phyloP scores from a whole-genome alignment of 345 rosid genomes.

The Gossypium australe region DNA sequence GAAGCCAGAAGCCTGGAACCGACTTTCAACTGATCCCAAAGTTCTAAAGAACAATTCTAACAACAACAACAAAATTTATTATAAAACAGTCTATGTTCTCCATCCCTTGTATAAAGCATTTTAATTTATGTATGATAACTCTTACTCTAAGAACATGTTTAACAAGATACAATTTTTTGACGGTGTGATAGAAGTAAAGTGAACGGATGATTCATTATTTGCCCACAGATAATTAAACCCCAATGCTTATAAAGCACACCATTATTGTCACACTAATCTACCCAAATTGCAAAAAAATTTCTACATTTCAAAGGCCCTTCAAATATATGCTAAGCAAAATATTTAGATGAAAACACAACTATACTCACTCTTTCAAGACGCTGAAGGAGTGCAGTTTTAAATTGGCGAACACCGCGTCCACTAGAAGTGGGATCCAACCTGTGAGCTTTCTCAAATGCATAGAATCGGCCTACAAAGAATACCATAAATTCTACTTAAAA shows the following conservation, averaged over 20 bases:
- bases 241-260: background rate
- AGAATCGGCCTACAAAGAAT: slow-evolving; percentile 68
- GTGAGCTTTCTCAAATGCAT: slow-evolving; percentile 96
- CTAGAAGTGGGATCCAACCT: slow-evolving; percentile 94
- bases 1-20: background rate
- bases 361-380: slow-evolving; percentile 83
- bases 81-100: background rate
- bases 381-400: slow-evolving; percentile 96
- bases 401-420: slow-evolving; percentile 97
- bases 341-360: background rate
- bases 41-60: background rate
- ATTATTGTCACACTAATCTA: background rate
- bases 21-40: background rate
- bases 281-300: background rate
- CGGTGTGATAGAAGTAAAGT: background rate
- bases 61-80: background rate
- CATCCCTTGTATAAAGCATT: background rate
- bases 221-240: background rate
- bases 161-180: background rate
- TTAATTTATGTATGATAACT: background rate
- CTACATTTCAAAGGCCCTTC: background rate
- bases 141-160: background rate
- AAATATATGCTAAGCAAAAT: background rate
- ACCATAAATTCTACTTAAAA: background rate
- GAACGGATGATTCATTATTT: background rate